A percentile compares a stretch with the other conserved stretches of the same genome.
phyloP scores from a whole-genome alignment of 2,329 filamentous ascomycete species.

The Neocucurbitaria cava region DNA sequence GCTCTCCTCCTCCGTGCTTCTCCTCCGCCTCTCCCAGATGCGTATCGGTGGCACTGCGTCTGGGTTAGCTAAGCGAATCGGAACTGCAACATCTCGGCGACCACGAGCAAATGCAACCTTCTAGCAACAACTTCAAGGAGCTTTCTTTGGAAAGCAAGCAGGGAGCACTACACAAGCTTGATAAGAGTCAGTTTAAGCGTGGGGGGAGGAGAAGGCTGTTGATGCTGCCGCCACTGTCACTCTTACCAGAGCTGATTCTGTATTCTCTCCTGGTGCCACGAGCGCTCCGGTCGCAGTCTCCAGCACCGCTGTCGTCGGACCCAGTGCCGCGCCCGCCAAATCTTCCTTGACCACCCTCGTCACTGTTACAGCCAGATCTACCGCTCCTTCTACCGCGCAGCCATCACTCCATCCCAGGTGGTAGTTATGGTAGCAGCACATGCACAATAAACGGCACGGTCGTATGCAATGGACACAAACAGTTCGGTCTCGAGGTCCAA shows the following conservation, averaged over 20 bases:
- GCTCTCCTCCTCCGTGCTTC: too few relatives aligned
- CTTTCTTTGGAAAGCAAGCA: too few relatives aligned
- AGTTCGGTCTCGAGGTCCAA: slow-evolving; percentile 55
- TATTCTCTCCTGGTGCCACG: slow-evolving; percentile 42
- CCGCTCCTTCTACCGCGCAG: slow-evolving; percentile 19
- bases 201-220: too few relatives aligned
- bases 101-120: too few relatives aligned
- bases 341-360: slow-evolving; percentile 41
- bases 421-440: slow-evolving; percentile 25
- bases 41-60: too few relatives aligned
- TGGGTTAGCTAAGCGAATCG: too few relatives aligned
- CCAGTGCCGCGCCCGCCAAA: slow-evolving; percentile 11
- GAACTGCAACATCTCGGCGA: too few relatives aligned
- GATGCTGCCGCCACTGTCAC: slow-evolving; percentile 12
- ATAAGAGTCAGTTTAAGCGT: too few relatives aligned
- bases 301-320: slow-evolving; percentile 13
- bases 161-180: too few relatives aligned
- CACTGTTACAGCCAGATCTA: slow-evolving; percentile 30
- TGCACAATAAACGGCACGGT: slow-evolving; percentile 46
- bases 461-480: slow-evolving; percentile 49
- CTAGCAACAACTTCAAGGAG: too few relatives aligned
- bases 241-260: slow-evolving; percentile 33
- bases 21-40: too few relatives aligned
- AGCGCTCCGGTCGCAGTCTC: slow-evolving; percentile 14
- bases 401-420: slow-evolving; percentile 16